Percentiles rank a stretch among this genome's conserved stretches.
Conservation (phyloP, 2,329 filamentous ascomycete species). For the Alternaria gaisen region DNA sequence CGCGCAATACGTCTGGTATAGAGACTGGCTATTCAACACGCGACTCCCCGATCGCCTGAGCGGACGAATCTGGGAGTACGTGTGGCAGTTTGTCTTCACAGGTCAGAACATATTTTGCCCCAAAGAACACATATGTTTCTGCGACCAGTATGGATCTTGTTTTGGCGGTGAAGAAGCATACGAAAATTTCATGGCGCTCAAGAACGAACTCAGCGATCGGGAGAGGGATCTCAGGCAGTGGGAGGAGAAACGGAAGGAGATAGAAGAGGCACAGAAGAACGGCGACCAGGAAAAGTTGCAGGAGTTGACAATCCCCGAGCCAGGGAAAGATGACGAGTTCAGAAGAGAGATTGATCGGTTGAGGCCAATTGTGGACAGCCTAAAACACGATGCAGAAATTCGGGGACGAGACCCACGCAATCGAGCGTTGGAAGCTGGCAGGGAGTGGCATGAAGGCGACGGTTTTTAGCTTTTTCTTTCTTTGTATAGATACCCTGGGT, state of each 20-base stretch:
- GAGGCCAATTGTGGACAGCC: conserved; percentile 52
- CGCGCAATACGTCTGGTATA: conserved; percentile 64
- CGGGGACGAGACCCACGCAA: conserved; percentile 62
- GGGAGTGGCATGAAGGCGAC: conserved; percentile 65
- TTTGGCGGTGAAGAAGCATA: conserved; percentile 63
- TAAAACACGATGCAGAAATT: conserved; percentile 57
- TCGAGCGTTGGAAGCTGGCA: conserved; percentile 62
- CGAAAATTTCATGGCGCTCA: conserved; percentile 59
- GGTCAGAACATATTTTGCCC: conserved; percentile 60
- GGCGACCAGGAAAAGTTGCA: conserved; percentile 42
- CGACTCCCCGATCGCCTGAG: conserved; percentile 64
- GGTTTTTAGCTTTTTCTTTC: conserved; percentile 55
- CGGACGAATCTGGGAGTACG: conserved; percentile 69
- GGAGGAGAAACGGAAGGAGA: conserved; percentile 49
- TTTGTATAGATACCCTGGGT: background rate
- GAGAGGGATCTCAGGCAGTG: conserved; percentile 55
- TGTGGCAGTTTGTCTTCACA: conserved; percentile 71
- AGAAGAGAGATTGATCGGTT: conserved; percentile 56
- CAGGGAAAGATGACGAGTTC: conserved; percentile 56
- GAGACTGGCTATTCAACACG: conserved; percentile 69
- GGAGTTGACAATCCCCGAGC: conserved; percentile 49
- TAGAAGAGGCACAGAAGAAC: conserved; percentile 42
- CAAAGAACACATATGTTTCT: conserved; percentile 66
- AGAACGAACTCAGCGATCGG: conserved; percentile 53
- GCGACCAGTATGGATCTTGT: conserved; percentile 70